A percentile compares a stretch with the other conserved stretches of the same genome.
phyloP scores from a whole-genome alignment of 192 early-diverging fungal genomes.

The Mortierella alpina region DNA sequence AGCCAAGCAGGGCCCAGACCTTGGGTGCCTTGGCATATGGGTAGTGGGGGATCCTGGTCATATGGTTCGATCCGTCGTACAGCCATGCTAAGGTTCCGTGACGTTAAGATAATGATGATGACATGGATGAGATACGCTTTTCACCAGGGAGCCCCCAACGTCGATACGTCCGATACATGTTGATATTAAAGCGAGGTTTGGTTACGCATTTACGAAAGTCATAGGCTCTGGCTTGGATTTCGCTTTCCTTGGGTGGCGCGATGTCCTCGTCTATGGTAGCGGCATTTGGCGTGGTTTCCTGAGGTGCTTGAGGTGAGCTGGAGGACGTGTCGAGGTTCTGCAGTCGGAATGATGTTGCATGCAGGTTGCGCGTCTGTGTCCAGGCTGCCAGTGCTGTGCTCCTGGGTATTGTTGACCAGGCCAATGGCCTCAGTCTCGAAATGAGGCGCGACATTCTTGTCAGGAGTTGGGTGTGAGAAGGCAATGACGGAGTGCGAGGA shows the following conservation, averaged over 20 bases:
- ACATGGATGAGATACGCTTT: background rate
- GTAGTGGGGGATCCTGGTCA: slow-evolving; percentile 56
- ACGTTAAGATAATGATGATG: background rate
- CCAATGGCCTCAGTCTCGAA: slow-evolving; percentile 16
- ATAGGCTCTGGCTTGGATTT: slow-evolving; percentile 31
- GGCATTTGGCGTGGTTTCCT: background rate
- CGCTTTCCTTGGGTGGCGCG: slow-evolving; percentile 22
- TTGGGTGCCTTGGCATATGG: slow-evolving; percentile 56
- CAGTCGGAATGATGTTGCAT: too few relatives aligned
- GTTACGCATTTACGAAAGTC: slow-evolving; percentile 30
- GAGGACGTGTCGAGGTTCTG: background rate
- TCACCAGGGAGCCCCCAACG: too few relatives aligned
- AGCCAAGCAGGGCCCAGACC: slow-evolving; percentile 52
- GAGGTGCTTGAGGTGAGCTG: background rate
- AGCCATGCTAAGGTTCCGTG: slow-evolving; percentile 27
- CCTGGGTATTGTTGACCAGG: slow-evolving; percentile 16
- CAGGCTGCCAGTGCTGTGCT: background rate
- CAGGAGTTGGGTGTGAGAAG: background rate
- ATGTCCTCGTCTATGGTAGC: background rate
- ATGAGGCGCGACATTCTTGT: slow-evolving; percentile 12
- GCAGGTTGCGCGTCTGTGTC: too few relatives aligned
- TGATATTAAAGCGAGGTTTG: background rate
- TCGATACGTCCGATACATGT: background rate
- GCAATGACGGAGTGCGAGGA: slow-evolving; percentile 9
- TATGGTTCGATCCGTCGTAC: slow-evolving; percentile 31